Base-by-base conservation (phyloP, 768 basidiomycete species). In the Trametes punicea region DNA sequence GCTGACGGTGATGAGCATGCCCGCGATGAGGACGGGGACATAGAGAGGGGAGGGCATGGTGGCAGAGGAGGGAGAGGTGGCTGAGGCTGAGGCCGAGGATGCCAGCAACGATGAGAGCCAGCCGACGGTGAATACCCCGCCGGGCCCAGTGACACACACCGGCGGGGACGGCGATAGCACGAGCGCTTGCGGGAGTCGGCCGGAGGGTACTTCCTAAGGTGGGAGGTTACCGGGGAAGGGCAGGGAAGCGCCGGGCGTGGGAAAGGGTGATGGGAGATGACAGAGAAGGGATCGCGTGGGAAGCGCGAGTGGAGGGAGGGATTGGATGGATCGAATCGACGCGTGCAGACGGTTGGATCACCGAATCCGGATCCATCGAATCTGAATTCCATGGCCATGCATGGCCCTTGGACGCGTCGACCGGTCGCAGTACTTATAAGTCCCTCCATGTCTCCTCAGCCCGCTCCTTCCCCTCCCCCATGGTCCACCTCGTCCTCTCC, bases 1-100 rank as follows among this genome's bases (percentile, higher is more conserved):
- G 70, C 77, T 21, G 56, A 88, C 91, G 16, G 90, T 96, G 56
- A 94, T 71, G 67, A 98, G 89, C 95, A 97, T 97, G 45, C 95
- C 94, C 52, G 77, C 84, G 16, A 98, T 84, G 69, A 98, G 88
- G 66, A 88, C 65, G 29, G 90, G 89, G 51, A 92, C 75, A 69
- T 79, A 90, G 60, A 84, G 67, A 21, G 82, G 79, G 63, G 81
- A 74, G 20, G 88, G 79, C 90, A 91, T 92, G 46, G 66, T 62
- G 41, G 62, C 6, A 21, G 62, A 27, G 62, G 56, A 39, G 13
- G 49, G 42, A 36, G 56, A 38, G 41, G 52, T 30, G 34, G 15
- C 23, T 15, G 58, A 46, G 41, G 62, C 13, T 26, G 62, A 38
- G 31, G 59, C 30, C 34, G 53, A 40, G 38, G 53, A 29, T 25